A percentile compares a stretch with the other conserved stretches of the same genome.
Conservation (phyloP, 371 early-diverging fungal genomes). For the Mortierella sp. region DNA sequence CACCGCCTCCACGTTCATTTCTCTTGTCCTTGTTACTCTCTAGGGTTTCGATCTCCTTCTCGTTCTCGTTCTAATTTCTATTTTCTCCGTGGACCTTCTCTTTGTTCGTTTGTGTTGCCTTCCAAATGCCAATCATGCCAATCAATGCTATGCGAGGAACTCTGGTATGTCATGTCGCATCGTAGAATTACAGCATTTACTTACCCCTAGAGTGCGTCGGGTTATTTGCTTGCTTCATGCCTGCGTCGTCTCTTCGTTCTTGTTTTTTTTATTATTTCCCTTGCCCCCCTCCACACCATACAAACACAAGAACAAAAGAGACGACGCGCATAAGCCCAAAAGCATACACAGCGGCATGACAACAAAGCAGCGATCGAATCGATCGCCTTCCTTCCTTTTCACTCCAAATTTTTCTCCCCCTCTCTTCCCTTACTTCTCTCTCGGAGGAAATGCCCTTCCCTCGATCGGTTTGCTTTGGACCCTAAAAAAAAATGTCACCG, state of each 20-base stretch:
- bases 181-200: background rate
- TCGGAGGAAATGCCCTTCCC: background rate
- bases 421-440: background rate
- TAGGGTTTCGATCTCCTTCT: background rate
- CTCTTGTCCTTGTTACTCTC: background rate
- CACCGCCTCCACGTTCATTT: slow-evolving; percentile 5
- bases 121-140: slow-evolving; percentile 5
- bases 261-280: background rate
- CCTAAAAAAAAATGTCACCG: background rate
- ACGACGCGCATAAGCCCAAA: too few species aligned
- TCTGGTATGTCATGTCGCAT: background rate
- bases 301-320: too few species aligned
- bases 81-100: background rate
- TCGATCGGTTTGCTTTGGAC: background rate
- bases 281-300: background rate
- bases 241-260: background rate
- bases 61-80: background rate
- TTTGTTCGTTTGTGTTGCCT: background rate
- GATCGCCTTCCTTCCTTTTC: background rate
- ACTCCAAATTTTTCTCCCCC: background rate
- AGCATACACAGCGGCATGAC: background rate
- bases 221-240: background rate
- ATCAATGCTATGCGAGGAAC: background rate
- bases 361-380: slow-evolving; percentile 8
- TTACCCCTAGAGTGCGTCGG: slow-evolving; percentile 13